Percentiles rank a stretch among this genome's conserved stretches.
These are phyloP conservation scores for Hypoxylon lenormandii DNA, from an alignment of 495 filamentous ascomycete species.

Conservation along the genomic window DNA sequence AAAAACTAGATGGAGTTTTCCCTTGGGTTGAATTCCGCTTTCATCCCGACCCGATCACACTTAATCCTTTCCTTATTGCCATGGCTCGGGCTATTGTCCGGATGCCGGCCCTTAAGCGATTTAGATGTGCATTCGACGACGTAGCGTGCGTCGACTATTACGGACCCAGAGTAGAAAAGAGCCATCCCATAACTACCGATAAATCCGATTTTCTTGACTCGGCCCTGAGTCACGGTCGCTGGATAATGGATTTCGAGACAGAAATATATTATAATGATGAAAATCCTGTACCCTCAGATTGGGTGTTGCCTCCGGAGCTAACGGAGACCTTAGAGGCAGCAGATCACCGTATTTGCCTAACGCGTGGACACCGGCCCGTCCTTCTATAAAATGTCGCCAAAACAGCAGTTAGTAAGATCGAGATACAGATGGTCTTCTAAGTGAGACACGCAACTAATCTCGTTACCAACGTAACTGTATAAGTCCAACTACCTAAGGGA, in stretches of 20 bases:
- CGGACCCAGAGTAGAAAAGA: not conserved
- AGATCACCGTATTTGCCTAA: not conserved
- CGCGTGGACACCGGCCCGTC: not conserved
- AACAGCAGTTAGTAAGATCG: too few species aligned
- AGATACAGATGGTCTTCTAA: too few species aligned
- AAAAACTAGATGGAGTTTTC: not conserved
- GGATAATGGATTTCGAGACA: not conserved
- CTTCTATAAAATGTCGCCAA: too few species aligned
- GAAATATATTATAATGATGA: not conserved
- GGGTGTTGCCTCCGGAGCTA: not conserved
- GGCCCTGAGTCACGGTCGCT: not conserved
- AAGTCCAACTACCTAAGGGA: too few species aligned
- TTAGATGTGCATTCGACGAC: not conserved
- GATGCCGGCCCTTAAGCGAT: conserved; percentile 7
- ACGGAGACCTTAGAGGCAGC: not conserved
- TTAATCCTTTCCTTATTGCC: conserved; percentile 17
- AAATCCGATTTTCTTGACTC: not conserved
- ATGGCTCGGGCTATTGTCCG: conserved; percentile 9
- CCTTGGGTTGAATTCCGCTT: not conserved
- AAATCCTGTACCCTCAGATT: not conserved
- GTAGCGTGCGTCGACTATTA: not conserved
- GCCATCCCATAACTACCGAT: not conserved
- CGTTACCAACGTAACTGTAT: too few species aligned
- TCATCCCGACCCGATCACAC: conserved; percentile 6
- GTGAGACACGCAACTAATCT: too few species aligned